Base-by-base conservation (phyloP, 2,329 filamentous ascomycete species). In the Trichoderma sp. region DNA sequence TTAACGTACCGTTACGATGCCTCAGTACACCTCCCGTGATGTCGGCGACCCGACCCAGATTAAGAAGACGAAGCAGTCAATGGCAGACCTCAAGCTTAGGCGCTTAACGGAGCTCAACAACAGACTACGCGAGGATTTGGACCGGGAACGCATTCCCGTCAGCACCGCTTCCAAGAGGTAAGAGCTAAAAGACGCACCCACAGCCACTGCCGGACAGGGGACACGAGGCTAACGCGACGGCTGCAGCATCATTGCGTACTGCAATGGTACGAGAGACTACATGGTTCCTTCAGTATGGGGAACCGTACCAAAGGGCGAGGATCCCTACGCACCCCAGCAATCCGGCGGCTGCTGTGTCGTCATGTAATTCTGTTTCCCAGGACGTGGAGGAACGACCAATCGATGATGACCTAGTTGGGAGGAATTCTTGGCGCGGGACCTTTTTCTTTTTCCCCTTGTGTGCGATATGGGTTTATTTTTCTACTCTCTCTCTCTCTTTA, bases 231-330 rank as follows among this genome's bases (percentile, higher is more conserved):
- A 64, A 76, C 64, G 65, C n/a, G 35, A 45, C 16, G 71, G 21
- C 35, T 76, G 78, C 83, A 99, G 97, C 85, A 94, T 98, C 85
- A 98, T 98, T 85, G 94, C 95, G 80, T 98, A 98, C 88, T 98
- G 96, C 87, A 97, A 97, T 86, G 95, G 94, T 86, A 98, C 97
- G 81, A 94, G 96, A 85, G 97, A 99, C 85, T 98, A 97, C 88
- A 98, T 99, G 97, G 95, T 98, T 72, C 95, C 95, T 69, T 97
- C 95, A 72, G 94, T 97, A 85, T 99, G 97, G 97, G 96, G 96
- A 80, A 91, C 93, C 77, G 95, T 98, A 79, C 95, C 97, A 83
- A 96, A 95, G 89, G 93, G 94, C 85, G 97, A 98, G 84, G 97
- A 99, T 84, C 97, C 97, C n/a, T 99, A 99, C 84, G 95, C 96